Conservation (phyloP, 257 asterid genomes). For the Lycium barbarum region DNA sequence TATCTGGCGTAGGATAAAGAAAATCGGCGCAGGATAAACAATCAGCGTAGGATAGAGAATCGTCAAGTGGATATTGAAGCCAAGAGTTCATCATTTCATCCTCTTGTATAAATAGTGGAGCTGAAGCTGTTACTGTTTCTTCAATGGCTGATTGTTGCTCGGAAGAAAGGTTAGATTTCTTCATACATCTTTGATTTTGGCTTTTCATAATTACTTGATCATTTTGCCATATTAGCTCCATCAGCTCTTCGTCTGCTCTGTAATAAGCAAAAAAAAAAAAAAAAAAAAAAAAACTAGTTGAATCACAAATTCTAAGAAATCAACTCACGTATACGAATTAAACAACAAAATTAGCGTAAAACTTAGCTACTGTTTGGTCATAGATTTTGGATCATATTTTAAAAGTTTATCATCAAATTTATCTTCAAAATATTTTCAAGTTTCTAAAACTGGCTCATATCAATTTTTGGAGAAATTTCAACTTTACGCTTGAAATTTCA, state of each 20-base stretch:
- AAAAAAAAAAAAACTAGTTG: no score
- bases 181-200: constrained; percentile 30
- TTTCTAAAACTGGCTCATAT: no score
- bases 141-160: constrained; percentile 16
- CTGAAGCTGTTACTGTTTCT: constrained; percentile 15
- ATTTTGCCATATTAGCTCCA: constrained; percentile 46
- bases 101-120: constrained; percentile 39
- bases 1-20: constrained; percentile 29
- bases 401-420: no score
- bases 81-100: constrained; percentile 49
- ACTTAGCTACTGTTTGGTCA: no score
- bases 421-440: no score
- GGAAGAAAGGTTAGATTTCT: neutral
- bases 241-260: constrained; percentile 35
- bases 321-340: neutral
- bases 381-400: no score
- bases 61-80: constrained; percentile 44
- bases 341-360: neutral
- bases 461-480: no score
- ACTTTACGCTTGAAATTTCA: no score
- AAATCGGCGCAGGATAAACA: constrained; percentile 17
- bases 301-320: neutral
- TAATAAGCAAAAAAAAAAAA: neutral
- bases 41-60: neutral
- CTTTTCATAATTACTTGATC: constrained; percentile 36